Conservation (phyloP, 169 alveolate genomes). For the Eimeria sp. region DNA sequence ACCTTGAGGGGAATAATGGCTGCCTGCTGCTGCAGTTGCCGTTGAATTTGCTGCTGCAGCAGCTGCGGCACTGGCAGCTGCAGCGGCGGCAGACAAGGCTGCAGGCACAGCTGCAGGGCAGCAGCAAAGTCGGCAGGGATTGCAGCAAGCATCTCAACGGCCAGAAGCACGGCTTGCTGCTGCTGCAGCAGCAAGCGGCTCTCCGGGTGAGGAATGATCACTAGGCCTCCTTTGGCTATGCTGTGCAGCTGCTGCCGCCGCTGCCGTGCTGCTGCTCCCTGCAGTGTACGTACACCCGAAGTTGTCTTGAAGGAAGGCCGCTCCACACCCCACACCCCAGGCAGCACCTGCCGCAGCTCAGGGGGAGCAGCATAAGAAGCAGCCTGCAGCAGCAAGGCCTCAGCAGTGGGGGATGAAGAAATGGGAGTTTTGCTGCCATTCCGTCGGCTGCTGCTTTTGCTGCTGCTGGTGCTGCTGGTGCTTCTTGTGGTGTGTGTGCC, state of each 20-base stretch:
- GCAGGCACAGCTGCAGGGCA: conserved; percentile 16
- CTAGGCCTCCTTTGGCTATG: neutral
- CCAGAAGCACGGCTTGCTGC: conserved; percentile 47
- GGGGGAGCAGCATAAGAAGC: conserved; percentile 29
- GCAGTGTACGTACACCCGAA: conserved; percentile 41
- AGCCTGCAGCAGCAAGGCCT: conserved; percentile 35
- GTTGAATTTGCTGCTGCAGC: neutral
- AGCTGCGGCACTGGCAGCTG: conserved; percentile 1
- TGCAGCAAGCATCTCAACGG: conserved; percentile 32
- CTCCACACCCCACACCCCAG: neutral
- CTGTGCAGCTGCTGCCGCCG: conserved; percentile 38
- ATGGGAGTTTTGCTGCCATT: neutral
- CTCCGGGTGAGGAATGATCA: conserved; percentile 45
- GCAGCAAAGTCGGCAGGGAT: conserved; percentile 39
- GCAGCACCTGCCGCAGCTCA: conserved; percentile 44
- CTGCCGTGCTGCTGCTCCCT: conserved; percentile 36
- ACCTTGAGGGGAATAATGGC: conserved; percentile 6
- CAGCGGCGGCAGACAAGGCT: conserved; percentile 9
- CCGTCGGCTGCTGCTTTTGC: neutral
- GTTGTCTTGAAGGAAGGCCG: conserved; percentile 7
- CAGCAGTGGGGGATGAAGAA: neutral
- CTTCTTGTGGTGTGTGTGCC: neutral
- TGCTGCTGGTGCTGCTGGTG: neutral
- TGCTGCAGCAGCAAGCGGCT: conserved; percentile 40
- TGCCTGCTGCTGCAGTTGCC: neutral